These are phyloP conservation scores for Botrytis sinoallii DNA, from an alignment of 2,329 filamentous ascomycete genomes.

Conservation along the genomic window DNA sequence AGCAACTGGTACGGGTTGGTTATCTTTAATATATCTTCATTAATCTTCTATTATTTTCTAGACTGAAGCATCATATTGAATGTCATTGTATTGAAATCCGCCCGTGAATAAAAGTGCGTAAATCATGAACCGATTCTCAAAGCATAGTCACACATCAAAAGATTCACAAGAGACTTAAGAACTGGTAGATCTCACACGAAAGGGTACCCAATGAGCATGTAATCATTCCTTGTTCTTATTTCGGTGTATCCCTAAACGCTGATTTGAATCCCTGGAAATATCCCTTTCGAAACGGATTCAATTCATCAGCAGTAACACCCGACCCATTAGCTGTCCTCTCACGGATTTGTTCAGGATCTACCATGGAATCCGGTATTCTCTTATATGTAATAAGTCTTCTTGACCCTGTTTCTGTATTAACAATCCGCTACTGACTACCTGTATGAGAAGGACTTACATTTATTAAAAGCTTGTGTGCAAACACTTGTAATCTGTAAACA, in stretches of 20 bases:
- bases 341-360: constrained; percentile 40
- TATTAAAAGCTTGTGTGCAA: constrained; percentile 85
- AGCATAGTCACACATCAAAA: background rate
- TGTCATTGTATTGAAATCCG: background rate
- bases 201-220: too few species aligned
- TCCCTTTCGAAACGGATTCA: constrained; percentile 63
- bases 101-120: background rate
- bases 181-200: background rate
- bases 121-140: background rate
- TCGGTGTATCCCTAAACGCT: constrained; percentile 18
- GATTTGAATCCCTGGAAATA: constrained; percentile 45
- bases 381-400: constrained; percentile 84
- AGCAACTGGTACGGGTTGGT: background rate
- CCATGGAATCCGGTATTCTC: constrained; percentile 59
- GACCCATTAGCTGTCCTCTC: constrained; percentile 38
- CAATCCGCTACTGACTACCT: background rate
- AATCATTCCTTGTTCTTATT: background rate
- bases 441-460: constrained; percentile 56
- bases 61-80: background rate
- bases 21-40: background rate
- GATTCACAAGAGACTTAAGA: background rate
- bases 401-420: constrained; percentile 60
- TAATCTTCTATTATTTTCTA: background rate
- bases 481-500: constrained; percentile 69
- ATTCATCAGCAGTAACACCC: constrained; percentile 58